These are phyloP conservation scores for Daldinia loculata DNA, from an alignment of 495 filamentous ascomycete genomes.

Conservation along the genomic window DNA sequence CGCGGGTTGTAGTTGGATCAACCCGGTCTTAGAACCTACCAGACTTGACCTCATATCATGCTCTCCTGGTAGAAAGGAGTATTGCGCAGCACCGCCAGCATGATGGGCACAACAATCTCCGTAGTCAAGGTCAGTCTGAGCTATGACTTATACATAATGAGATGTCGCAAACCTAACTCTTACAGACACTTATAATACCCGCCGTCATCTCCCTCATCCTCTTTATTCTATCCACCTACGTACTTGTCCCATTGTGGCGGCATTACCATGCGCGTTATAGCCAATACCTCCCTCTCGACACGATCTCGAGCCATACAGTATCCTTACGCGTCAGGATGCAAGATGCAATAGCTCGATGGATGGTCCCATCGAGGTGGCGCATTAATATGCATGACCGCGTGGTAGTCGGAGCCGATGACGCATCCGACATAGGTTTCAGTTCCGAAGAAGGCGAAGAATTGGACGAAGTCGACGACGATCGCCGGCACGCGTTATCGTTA, in stretches of 20 bases:
- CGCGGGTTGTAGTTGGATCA: not conserved
- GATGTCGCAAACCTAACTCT: not conserved
- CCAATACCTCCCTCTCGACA: conserved; percentile 73
- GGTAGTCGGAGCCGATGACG: conserved; percentile 50
- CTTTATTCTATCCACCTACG: conserved; percentile 74
- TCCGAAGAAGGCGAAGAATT: conserved; percentile 69
- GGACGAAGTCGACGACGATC: conserved; percentile 70
- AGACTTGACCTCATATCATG: conserved; percentile 17
- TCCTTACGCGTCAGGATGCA: conserved; percentile 70
- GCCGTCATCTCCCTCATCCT: conserved; percentile 78
- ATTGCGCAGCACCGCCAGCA: conserved; percentile 36
- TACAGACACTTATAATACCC: conserved; percentile 79
- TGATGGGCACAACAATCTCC: conserved; percentile 52
- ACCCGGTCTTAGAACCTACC: not conserved
- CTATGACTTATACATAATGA: not conserved
- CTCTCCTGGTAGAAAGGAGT: conserved; percentile 12
- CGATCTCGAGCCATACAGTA: conserved; percentile 67
- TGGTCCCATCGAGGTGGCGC: conserved; percentile 67
- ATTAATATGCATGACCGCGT: conserved; percentile 48
- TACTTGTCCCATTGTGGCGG: conserved; percentile 78
- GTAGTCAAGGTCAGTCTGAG: conserved; percentile 55
- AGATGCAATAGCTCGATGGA: conserved; percentile 60
- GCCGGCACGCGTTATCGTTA: conserved; percentile 68
- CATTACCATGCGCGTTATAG: conserved; percentile 77
- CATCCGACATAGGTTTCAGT: conserved; percentile 56